Percentiles rank a stretch among this genome's conserved stretches.
Conservation (phyloP, 2,329 filamentous ascomycete genomes). For the Coniochaeta prunicola region DNA sequence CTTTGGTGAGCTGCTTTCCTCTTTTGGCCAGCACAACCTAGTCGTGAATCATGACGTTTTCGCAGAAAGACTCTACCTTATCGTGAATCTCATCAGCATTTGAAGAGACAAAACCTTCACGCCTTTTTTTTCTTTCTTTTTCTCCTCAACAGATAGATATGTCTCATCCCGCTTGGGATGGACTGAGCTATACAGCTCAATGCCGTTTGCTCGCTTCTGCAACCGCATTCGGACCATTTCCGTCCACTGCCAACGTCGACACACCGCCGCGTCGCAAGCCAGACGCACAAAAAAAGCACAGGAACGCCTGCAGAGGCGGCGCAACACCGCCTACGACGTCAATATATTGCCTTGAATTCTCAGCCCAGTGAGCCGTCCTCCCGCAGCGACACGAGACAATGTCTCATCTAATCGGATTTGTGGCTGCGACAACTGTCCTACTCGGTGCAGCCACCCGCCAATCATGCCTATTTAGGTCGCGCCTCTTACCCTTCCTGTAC, state of each 20-base stretch:
- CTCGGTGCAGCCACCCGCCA: not conserved
- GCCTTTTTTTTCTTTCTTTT: too few relatives aligned
- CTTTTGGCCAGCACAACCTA: not conserved
- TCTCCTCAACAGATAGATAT: not conserved
- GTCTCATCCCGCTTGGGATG: not conserved
- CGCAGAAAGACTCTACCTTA: too few relatives aligned
- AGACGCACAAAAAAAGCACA: not conserved
- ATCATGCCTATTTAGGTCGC: not conserved
- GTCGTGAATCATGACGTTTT: not conserved
- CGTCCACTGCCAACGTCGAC: not conserved
- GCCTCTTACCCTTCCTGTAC: not conserved
- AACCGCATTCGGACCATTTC: too few relatives aligned
- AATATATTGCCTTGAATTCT: not conserved
- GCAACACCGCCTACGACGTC: not conserved
- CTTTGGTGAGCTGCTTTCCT: not conserved
- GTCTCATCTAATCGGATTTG: constrained; percentile 3
- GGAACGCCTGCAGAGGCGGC: not conserved
- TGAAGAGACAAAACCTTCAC: too few relatives aligned
- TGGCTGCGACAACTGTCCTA: not conserved
- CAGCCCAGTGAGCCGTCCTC: constrained; percentile 2
- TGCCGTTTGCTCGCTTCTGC: not conserved
- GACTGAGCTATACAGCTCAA: not conserved
- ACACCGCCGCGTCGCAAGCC: not conserved
- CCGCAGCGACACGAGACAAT: constrained; percentile 1
- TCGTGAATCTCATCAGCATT: too few relatives aligned